Conservation (phyloP, 176 grass and related monocot species). For the Luzula sylvatica region DNA sequence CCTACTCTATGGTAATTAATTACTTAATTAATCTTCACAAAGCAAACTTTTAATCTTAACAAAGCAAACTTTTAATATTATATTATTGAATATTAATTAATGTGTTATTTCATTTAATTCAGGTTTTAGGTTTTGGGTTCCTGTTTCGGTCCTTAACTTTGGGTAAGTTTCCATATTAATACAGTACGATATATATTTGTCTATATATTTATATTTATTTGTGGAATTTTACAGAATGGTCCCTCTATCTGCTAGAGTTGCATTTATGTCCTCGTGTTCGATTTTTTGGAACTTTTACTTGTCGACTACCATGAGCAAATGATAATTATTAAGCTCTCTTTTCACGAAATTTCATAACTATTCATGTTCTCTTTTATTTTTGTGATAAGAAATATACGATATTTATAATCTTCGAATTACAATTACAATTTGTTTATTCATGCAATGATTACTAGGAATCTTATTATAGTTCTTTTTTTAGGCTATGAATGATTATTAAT, state of each 20-base stretch:
- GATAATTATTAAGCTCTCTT: slow-evolving; percentile 5
- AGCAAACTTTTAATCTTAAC: background rate
- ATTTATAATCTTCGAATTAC: too few species aligned
- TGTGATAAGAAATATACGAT: slow-evolving; percentile 6
- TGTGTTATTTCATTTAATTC: slow-evolving; percentile 18
- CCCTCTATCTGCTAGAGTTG: slow-evolving; percentile 79
- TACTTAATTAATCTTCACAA: background rate
- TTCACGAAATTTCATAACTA: background rate
- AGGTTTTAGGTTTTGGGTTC: slow-evolving; percentile 98
- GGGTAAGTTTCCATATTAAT: slow-evolving; percentile 41
- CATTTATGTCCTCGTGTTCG: slow-evolving; percentile 92
- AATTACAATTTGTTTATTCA: too few species aligned
- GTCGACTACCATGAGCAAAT: slow-evolving; percentile 81
- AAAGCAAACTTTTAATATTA: slow-evolving; percentile 2
- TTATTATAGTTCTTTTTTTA: too few species aligned
- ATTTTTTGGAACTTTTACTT: slow-evolving; percentile 96
- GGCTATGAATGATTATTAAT: too few species aligned
- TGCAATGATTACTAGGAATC: too few species aligned
- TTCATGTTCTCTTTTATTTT: slow-evolving; percentile 16
- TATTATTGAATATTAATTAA: slow-evolving; percentile 4
- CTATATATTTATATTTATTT: slow-evolving; percentile 13
- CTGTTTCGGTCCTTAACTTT: slow-evolving; percentile 82
- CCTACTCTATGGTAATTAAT: slow-evolving; percentile 61
- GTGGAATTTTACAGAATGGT: slow-evolving; percentile 40
- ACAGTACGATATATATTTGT: too few species aligned